A percentile compares a stretch with the other conserved stretches of the same genome.
Evolutionary conservation across 2,329 filamentous ascomycete species (phyloP).

Genomic region (Clarireedia sp.): DNA sequence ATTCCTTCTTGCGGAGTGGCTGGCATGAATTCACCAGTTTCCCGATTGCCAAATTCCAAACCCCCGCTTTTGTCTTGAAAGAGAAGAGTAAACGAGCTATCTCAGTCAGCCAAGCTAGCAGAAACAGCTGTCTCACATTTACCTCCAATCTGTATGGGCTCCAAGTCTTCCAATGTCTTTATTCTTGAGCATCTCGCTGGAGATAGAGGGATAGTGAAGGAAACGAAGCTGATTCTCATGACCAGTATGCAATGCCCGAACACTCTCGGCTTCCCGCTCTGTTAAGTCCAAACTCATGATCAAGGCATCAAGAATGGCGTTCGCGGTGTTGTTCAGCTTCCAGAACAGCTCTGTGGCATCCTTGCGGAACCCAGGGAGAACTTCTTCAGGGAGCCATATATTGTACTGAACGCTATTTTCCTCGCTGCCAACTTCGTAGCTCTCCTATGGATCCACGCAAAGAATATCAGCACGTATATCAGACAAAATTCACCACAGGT

Average conservation of each 20-base stretch:
- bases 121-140: neutral
- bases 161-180: neutral
- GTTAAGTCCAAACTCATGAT: constrained; percentile 40
- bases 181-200: neutral
- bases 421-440: constrained; percentile 44
- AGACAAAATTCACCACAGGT: neutral
- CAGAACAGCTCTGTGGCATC: constrained; percentile 44
- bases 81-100: neutral
- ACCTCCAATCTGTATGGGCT: neutral
- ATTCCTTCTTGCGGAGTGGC: neutral
- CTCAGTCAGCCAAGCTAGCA: neutral
- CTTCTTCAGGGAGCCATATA: constrained; percentile 39
- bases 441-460: constrained; percentile 33
- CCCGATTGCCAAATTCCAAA: neutral
- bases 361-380: constrained; percentile 38
- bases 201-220: neutral
- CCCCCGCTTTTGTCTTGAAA: neutral
- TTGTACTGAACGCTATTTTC: constrained; percentile 38
- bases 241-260: constrained; percentile 40
- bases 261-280: constrained; percentile 36
- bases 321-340: constrained; percentile 36
- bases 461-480: neutral
- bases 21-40: neutral
- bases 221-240: constrained; percentile 54
- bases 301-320: constrained; percentile 37